phyloP scores from a whole-genome alignment of 2,329 filamentous ascomycete genomes.

The Ophioceras dolichostomum region DNA sequence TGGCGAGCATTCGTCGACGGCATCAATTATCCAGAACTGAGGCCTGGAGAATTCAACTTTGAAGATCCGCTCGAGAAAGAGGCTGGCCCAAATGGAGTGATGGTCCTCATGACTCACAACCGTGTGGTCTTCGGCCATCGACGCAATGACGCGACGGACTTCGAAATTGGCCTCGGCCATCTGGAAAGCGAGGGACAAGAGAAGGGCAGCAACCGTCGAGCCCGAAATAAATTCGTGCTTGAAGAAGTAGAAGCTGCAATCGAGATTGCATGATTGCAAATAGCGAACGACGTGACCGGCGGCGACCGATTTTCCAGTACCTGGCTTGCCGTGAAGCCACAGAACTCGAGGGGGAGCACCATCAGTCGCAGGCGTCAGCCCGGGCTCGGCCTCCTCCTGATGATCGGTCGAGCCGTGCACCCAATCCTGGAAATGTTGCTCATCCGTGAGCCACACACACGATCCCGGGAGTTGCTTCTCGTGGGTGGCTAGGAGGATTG shows the following conservation, averaged over 20 bases:
- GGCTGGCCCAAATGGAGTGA: neutral
- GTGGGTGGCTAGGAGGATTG: no score
- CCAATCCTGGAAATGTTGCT: no score
- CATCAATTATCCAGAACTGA: constrained; percentile 1
- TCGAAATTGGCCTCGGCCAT: neutral
- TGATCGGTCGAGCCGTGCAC: no score
- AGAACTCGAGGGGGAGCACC: no score
- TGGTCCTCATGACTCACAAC: no score
- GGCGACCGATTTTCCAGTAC: constrained; percentile 1
- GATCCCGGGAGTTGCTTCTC: no score
- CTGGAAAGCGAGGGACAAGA: constrained; percentile 1
- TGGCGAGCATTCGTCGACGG: neutral
- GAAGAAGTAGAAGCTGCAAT: constrained; percentile 2
- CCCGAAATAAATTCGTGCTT: neutral
- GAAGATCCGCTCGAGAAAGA: neutral
- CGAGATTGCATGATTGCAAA: neutral
- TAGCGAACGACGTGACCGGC: neutral
- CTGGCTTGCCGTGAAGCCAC: no score
- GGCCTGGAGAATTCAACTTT: neutral
- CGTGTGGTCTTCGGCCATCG: no score
- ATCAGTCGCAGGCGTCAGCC: no score
- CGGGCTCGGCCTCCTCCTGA: no score
- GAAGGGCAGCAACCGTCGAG: neutral
- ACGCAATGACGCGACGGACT: no score
- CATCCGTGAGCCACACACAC: no score